phyloP scores from a whole-genome alignment of 371 early-diverging fungal genomes.

The Mycotypha africana region DNA sequence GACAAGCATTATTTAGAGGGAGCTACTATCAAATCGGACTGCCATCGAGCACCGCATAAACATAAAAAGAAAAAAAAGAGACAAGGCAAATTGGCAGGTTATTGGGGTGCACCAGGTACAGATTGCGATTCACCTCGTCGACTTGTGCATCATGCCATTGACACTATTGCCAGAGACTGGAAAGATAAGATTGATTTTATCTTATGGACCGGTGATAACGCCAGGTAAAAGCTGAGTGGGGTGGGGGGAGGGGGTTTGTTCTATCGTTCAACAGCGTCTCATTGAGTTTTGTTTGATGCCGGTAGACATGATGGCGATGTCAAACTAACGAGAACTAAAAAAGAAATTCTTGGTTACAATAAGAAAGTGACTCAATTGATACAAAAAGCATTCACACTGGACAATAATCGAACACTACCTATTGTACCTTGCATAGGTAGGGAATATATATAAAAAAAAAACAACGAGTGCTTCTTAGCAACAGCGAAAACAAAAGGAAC shows the following conservation, averaged over 20 bases:
- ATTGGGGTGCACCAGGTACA: constrained; percentile 56
- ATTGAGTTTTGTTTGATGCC: no score
- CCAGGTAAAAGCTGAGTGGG: constrained; percentile 31
- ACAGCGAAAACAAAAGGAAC: no score
- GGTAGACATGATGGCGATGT: constrained; percentile 70
- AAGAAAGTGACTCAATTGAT: constrained; percentile 14
- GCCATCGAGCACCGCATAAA: constrained; percentile 38
- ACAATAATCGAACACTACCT: constrained; percentile 22
- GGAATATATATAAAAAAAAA: background rate
- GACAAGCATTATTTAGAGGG: constrained; percentile 48
- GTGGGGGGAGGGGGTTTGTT: background rate
- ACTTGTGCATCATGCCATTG: constrained; percentile 58
- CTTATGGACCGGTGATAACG: constrained; percentile 75
- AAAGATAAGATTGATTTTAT: constrained; percentile 63
- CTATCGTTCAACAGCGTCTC: no score
- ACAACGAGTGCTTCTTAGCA: background rate
- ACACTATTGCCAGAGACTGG: constrained; percentile 49
- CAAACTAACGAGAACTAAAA: constrained; percentile 50
- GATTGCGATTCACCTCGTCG: constrained; percentile 64
- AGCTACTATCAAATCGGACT: constrained; percentile 51
- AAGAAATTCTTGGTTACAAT: constrained; percentile 55
- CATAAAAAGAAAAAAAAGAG: constrained; percentile 17
- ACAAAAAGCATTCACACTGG: constrained; percentile 14
- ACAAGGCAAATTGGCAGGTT: constrained; percentile 27
- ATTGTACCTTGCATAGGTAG: constrained; percentile 47